Base-by-base conservation (phyloP, 768 basidiomycete species). In the Leucogyrophana mollusca region DNA sequence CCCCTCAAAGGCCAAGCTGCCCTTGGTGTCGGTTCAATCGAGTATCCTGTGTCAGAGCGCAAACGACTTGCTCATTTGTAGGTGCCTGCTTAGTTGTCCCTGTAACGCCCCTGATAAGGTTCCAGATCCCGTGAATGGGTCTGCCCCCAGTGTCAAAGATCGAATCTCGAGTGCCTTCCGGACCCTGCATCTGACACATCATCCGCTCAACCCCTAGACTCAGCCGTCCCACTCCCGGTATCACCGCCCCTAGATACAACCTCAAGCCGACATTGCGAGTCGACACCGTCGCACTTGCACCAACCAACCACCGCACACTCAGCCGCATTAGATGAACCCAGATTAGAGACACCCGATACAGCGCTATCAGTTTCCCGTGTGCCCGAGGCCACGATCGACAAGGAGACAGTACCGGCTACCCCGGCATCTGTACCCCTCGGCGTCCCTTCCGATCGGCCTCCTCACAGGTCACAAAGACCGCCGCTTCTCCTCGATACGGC, bases 1-100 rank as follows among this genome's bases (percentile, higher is more conserved):
- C 88, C 90, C 30, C 70, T 92, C 43, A 91, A 85, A 57, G 91
- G 91, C n/a, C 84, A 90, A 50, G 82, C 86, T 36, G 89, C 92
- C 13, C 80, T 84, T 23, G 90, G 91, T 23, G 83, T 94, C 24
- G 91, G 91, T n/a, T 88, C 90, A 13, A 75, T 94, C 40, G 91
- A 94, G 53, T 83, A 83, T 58, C 88, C 88, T 18, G 60, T 74
- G 16, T 65, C 72, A 13, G 91, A 94, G 62, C 78, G 91, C 46
- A 90, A 81, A 65, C 79, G 91, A 45, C 72, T 94, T 21, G 91
- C 91, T 16, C 69, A 69, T 43, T 56, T 89, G 91, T 90, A 63
- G 61, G 88, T 72, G 1, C 49, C 13, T 50, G 34, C 10, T 16
- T 50, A 55, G 45, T 39, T 57, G 36, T 47, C 30, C 45, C 43